Evolutionary conservation across 108 stramenopile species (phyloP), one percentile per base, ranked within the genome.

Genomic region (Discostella pseudostelligera): DNA sequence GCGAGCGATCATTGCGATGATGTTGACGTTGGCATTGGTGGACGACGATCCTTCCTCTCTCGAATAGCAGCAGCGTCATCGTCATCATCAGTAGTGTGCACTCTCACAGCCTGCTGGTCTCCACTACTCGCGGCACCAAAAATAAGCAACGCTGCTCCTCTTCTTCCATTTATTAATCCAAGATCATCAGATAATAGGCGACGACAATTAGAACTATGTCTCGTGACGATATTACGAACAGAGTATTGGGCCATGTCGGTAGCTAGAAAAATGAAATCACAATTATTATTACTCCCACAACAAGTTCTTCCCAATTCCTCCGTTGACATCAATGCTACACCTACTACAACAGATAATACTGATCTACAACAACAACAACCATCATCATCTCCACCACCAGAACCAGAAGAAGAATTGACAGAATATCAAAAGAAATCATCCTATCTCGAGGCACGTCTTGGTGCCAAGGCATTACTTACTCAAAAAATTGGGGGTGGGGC

Each of bases 391-490:
- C 50, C 19, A 35, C 26, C 19, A 0, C 1, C 37, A 17, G 5
- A 39, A 25, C 50, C 19, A 35, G 19, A 24, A 1, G 12, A 43
- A 22, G 36, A 8, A 45, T 24, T 70, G 20, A 19, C 29, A 14
- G 72, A 78, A 0, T 28, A 25, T 12, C 36, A 62, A 61, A 45
- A 47, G 35, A 86, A 79, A 64, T 59, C 49, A 54, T 65, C 79
- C 10, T 92, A 92, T 70, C 61, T 92, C 1, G 87, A 93, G 63
- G 84, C 87, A 11, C 59, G 92, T 4, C 57, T 90, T 37, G 88
- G 87, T 17, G 85, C 84, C 69, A 93, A 93, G 62, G 92, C 88
- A 16, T 47, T 83, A 21, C 57, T 90, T 10, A 86, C 88, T 0
- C 66, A 77, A 16, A 83, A 84, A 59, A 76, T 75, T 20, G 73